Base-by-base conservation (phyloP, 495 filamentous ascomycete genomes). In the Acidiella bohemica region DNA sequence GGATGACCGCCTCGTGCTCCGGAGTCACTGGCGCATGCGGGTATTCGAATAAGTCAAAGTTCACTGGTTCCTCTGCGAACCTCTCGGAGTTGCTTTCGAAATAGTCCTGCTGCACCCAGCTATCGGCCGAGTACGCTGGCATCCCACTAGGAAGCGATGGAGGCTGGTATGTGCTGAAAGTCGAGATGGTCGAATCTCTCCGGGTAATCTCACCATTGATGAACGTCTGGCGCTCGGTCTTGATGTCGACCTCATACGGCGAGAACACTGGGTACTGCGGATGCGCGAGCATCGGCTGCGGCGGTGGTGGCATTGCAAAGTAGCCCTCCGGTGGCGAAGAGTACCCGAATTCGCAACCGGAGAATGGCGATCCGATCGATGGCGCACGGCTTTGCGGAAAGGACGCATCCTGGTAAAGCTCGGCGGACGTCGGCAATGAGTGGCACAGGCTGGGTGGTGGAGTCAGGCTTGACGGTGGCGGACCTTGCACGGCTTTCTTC, bases 221-320 rank as follows among this genome's bases (percentile, higher is more conserved):
- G 58, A 83, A 96, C 61, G 85, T 88, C 55, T 96, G 85, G 46
- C 86, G 72, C 60, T 93, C 85, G 0, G 90, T 95, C 68, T 81
- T 86, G 64, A 95, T 80, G 58, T 97, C 90, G 44, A 95, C 78
- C 57, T 95, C 88, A 55, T 92, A 95, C 0, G 85, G 84, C 13
- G 77, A 70, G 61, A 72, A 78, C 35, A 59, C 49, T 1, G 49
- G 67, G 3, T 59, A 63, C 36, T 68, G 70, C 3, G 53, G 32
- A 39, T 57, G 55, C 2, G 46, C 44, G n/a, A 54, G 33, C 25
- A 58, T 42, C 30, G 59, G 56, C 44, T 59, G 57, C 26, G 59
- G 59, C 28, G 60, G 62, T 27, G 55, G 53, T 46, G 57, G 57
- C 41, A 56, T 53, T n/a, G 50, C 41, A 39, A 46, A 53, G 53